A percentile compares a stretch with the other conserved stretches of the same genome.
Conservation (phyloP, 1,284 basidiomycete species). For the Laetiporus sulphureus region DNA sequence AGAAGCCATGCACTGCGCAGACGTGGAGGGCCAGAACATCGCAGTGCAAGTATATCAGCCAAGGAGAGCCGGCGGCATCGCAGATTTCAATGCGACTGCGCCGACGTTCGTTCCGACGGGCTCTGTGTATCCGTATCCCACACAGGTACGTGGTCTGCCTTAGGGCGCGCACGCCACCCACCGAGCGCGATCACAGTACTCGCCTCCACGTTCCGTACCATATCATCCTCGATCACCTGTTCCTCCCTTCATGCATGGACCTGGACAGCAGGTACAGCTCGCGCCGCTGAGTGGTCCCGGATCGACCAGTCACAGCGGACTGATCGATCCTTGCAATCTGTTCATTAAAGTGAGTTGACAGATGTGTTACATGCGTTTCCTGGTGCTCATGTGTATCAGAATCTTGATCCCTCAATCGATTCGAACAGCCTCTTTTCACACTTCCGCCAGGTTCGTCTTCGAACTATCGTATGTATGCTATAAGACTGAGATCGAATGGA, state of each 20-base stretch:
- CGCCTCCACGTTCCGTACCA: conserved; percentile 46
- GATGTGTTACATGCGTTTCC: background rate
- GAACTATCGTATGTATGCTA: conserved; percentile 2
- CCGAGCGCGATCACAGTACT: conserved; percentile 38
- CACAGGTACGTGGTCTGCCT: conserved; percentile 33
- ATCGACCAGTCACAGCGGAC: conserved; percentile 72
- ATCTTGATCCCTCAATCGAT: conserved; percentile 79
- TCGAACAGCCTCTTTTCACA: conserved; percentile 77
- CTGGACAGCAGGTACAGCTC: conserved; percentile 83
- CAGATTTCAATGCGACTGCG: conserved; percentile 67
- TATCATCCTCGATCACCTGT: conserved; percentile 18
- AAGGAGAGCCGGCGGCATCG: conserved; percentile 39
- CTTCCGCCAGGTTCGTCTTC: conserved; percentile 58
- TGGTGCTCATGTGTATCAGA: conserved; percentile 38
- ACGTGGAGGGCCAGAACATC: conserved; percentile 75
- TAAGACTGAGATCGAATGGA: background rate
- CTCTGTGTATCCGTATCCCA: conserved; percentile 45
- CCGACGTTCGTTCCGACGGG: conserved; percentile 69
- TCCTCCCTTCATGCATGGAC: conserved; percentile 69
- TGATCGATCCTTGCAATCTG: conserved; percentile 88
- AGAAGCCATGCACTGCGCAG: conserved; percentile 72
- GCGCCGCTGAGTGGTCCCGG: conserved; percentile 70
- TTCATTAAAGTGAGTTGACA: conserved; percentile 68
- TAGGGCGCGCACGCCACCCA: conserved; percentile 3
- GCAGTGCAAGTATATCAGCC: conserved; percentile 72